Percentiles rank a stretch among this genome's conserved stretches.
Evolutionary conservation across 1,284 basidiomycete genomes (phyloP).

Genomic region (Trichosporon sp.): DNA sequence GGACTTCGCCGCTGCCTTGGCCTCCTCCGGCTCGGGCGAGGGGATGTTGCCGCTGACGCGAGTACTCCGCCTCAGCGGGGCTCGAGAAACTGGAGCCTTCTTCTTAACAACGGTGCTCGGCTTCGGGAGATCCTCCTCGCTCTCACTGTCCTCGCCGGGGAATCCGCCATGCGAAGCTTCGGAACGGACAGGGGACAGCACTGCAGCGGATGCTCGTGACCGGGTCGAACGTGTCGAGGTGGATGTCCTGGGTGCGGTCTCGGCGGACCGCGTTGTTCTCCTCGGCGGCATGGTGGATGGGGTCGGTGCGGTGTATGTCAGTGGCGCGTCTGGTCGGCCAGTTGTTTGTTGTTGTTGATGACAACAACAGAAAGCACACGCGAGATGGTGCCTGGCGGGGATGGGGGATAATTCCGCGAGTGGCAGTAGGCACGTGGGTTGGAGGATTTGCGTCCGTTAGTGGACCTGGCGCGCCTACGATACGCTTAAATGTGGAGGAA

Average conservation of each 20-base stretch:
- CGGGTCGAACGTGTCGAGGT: background rate
- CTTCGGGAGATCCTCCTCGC: conserved; percentile 21
- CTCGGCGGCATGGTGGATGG: conserved; percentile 29
- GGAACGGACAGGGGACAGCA: background rate
- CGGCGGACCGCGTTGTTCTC: conserved; percentile 23
- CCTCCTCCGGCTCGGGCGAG: conserved; percentile 11
- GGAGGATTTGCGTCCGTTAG: background rate
- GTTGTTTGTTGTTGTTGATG: conserved; percentile 16
- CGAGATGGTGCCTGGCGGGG: conserved; percentile 12
- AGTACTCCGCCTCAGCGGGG: background rate
- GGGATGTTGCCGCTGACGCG: conserved; percentile 1
- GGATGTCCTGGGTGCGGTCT: conserved; percentile 3
- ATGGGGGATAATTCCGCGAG: conserved; percentile 10
- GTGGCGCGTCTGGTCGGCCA: conserved; percentile 3
- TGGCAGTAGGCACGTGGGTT: conserved; percentile 10
- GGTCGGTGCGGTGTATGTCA: background rate
- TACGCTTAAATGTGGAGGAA: background rate
- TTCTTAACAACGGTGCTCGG: conserved; percentile 15
- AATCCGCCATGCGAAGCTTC: background rate
- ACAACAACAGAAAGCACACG: conserved; percentile 15
- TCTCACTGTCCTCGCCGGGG: conserved; percentile 20
- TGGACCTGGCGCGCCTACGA: background rate
- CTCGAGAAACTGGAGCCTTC: conserved; percentile 15
- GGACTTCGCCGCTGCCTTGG: background rate
- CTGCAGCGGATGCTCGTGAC: background rate